phyloP scores from a whole-genome alignment of 2,329 filamentous ascomycete genomes.

The Ophiognomonia clavigignenti-juglandacearum region DNA sequence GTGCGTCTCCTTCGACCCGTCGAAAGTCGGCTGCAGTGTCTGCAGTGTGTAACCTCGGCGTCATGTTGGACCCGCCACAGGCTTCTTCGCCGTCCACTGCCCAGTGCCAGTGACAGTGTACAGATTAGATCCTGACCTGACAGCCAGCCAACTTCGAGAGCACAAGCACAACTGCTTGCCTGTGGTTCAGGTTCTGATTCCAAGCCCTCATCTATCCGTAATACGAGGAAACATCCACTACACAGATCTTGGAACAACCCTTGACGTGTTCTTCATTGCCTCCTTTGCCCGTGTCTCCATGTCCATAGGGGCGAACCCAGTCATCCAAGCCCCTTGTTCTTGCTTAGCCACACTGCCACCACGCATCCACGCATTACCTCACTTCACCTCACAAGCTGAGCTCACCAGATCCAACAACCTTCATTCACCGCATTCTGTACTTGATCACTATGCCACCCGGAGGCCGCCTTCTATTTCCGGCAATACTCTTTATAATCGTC shows the following conservation, averaged over 20 bases:
- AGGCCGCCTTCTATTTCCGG: slow-evolving; percentile 11
- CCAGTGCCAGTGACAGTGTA: no score
- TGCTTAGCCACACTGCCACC: slow-evolving; percentile 3
- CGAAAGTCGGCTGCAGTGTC: no score
- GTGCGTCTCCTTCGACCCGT: no score
- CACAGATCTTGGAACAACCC: not conserved
- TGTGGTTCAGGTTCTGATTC: no score
- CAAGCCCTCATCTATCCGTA: not conserved
- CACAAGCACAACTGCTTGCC: no score
- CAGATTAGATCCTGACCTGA: no score
- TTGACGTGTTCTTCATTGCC: not conserved
- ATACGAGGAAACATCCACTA: not conserved
- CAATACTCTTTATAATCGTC: slow-evolving; percentile 11
- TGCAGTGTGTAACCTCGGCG: no score
- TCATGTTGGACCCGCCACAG: no score
- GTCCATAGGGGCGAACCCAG: not conserved
- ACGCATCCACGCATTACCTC: slow-evolving; percentile 2
- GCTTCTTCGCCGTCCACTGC: no score
- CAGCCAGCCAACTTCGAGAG: no score
- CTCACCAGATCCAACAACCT: not conserved
- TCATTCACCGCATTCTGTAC: no score
- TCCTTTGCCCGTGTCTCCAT: not conserved
- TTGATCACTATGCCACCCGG: slow-evolving; percentile 8
- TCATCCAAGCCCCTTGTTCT: not conserved
- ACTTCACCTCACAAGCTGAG: not conserved